These are phyloP conservation scores for Mangifera indica DNA, from an alignment of 345 rosid species.

Conservation along the genomic window DNA sequence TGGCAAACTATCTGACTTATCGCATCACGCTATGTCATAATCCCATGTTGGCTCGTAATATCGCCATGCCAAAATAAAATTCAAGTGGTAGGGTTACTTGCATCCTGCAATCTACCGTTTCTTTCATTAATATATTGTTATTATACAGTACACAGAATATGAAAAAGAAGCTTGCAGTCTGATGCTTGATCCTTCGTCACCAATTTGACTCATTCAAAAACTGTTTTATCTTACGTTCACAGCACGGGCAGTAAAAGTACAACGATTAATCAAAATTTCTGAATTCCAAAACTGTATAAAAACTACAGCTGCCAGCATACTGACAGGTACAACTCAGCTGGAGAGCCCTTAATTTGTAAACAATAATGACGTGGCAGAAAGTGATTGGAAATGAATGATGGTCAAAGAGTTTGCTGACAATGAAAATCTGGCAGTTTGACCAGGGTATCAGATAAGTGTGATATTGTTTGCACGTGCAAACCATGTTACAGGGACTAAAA, in stretches of 20 bases:
- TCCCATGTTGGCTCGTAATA: neutral
- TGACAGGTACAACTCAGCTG: neutral
- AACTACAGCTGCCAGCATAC: too few relatives aligned
- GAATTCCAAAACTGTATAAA: too few relatives aligned
- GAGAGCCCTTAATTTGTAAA: neutral
- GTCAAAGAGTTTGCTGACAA: constrained; percentile 22
- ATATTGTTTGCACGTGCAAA: neutral
- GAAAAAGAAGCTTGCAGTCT: neutral
- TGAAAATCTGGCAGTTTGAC: constrained; percentile 20
- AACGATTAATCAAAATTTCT: too few relatives aligned
- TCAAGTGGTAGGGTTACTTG: neutral
- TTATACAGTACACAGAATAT: fast-evolving
- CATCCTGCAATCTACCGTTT: neutral
- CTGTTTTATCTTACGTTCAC: too few relatives aligned
- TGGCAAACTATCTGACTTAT: constrained; percentile 13
- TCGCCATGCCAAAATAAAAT: neutral
- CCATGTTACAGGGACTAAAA: too few relatives aligned
- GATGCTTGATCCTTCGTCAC: neutral
- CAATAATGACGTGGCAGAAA: neutral
- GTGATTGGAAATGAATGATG: neutral
- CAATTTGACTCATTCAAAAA: too few relatives aligned
- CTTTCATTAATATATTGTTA: neutral
- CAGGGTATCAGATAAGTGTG: constrained; percentile 2
- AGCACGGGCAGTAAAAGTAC: too few relatives aligned
- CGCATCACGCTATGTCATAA: constrained; percentile 17